Conservation (phyloP, 2,329 filamentous ascomycete species). For the Triangularia verruculosa region DNA sequence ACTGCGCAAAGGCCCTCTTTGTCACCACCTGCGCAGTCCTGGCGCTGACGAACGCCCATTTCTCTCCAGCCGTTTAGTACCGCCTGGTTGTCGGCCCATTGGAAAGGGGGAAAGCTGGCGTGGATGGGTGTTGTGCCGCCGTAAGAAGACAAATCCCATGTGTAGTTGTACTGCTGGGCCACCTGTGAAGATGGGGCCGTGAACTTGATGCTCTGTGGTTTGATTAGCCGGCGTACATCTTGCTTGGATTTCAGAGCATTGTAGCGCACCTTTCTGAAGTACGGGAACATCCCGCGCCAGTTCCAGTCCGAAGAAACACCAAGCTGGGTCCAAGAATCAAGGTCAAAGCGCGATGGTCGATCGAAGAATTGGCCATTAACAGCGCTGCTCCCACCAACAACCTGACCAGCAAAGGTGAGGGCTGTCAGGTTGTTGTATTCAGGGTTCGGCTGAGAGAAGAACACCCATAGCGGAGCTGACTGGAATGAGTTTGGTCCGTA, state of each 20-base stretch:
- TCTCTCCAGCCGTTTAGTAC: slow-evolving; percentile 25
- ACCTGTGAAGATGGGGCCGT: slow-evolving; percentile 27
- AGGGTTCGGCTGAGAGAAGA: slow-evolving; percentile 15
- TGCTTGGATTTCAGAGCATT: not conserved
- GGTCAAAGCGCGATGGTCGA: slow-evolving; percentile 35
- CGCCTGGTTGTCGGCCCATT: slow-evolving; percentile 31
- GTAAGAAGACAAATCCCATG: slow-evolving; percentile 29
- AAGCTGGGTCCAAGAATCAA: slow-evolving; percentile 35
- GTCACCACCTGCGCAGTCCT: slow-evolving; percentile 32
- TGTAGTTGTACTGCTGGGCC: slow-evolving; percentile 22
- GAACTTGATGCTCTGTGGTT: slow-evolving; percentile 32
- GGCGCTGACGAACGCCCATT: slow-evolving; percentile 25
- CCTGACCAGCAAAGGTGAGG: slow-evolving; percentile 33
- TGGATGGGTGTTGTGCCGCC: slow-evolving; percentile 33
- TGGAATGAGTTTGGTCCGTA: slow-evolving; percentile 6
- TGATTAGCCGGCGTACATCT: not conserved
- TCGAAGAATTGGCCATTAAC: slow-evolving; percentile 41
- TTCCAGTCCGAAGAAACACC: slow-evolving; percentile 31
- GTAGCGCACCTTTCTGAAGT: slow-evolving; percentile 35
- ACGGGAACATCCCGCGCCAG: slow-evolving; percentile 36
- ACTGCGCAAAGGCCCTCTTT: slow-evolving; percentile 35
- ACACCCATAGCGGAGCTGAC: slow-evolving; percentile 8
- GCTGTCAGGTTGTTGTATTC: slow-evolving; percentile 30
- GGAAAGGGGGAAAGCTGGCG: slow-evolving; percentile 33
- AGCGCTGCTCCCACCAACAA: slow-evolving; percentile 37